phyloP scores from a whole-genome alignment of 495 filamentous ascomycete species.

The Parachaetomium inaequale region DNA sequence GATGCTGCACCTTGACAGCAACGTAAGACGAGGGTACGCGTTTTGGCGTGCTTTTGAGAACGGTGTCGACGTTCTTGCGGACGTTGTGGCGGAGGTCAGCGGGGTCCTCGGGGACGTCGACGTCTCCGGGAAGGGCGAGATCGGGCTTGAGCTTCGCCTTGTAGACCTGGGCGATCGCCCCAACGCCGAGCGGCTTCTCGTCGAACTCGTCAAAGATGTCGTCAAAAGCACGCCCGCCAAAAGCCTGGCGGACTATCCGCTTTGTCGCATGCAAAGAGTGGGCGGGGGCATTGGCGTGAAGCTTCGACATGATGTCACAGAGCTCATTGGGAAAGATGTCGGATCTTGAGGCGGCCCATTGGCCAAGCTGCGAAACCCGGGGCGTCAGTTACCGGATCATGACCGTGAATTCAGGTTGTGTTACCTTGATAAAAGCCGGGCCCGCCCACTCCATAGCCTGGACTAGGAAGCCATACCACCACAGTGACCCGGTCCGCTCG shows the following conservation, averaged over 20 bases:
- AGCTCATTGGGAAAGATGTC: slow-evolving; percentile 97
- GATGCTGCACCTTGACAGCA: slow-evolving; percentile 94
- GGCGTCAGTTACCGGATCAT: slow-evolving; percentile 25
- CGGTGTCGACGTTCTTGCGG: slow-evolving; percentile 73
- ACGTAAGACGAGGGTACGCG: slow-evolving; percentile 90
- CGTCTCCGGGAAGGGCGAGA: slow-evolving; percentile 60
- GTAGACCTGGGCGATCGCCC: slow-evolving; percentile 97
- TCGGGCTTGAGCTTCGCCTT: slow-evolving; percentile 86
- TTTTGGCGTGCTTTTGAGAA: slow-evolving; percentile 80
- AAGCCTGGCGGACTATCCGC: slow-evolving; percentile 71
- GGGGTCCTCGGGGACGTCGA: slow-evolving; percentile 48
- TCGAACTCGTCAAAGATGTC: slow-evolving; percentile 98
- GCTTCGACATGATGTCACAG: slow-evolving; percentile 88
- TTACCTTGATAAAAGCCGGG: slow-evolving; percentile 96
- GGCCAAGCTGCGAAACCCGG: slow-evolving; percentile 64
- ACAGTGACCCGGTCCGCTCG: slow-evolving; percentile 74
- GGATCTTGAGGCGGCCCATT: slow-evolving; percentile 97
- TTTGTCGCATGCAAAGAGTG: slow-evolving; percentile 82
- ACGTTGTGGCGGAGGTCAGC: slow-evolving; percentile 63
- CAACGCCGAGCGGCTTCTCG: slow-evolving; percentile 84
- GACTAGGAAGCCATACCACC: slow-evolving; percentile 94
- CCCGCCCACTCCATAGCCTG: slow-evolving; percentile 89
- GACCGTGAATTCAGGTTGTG: background rate
- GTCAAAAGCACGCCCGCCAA: slow-evolving; percentile 71
- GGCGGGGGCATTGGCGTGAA: slow-evolving; percentile 90